Evolutionary conservation across 495 filamentous ascomycete genomes (phyloP), one percentile per base, ranked within the genome.

Genomic region (Neurospora tetrasperma): DNA sequence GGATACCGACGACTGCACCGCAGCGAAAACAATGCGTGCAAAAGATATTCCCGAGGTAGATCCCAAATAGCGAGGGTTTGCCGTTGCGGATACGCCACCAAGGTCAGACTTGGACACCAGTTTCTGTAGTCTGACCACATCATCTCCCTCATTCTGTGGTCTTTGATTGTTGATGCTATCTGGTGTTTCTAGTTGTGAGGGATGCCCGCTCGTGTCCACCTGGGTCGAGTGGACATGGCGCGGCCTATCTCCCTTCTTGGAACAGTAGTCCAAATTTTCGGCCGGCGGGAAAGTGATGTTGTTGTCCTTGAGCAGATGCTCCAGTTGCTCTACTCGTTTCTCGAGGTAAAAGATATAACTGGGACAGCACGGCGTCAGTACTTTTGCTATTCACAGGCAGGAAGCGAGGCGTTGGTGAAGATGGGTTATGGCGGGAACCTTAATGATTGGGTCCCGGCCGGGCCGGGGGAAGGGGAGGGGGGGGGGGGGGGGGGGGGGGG

Each of bases 271-370:
- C 75, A 97, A 92, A 70, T 94, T 88, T 59, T 93, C 89, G 11
- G 92, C 88, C 6, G 90, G 87, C 44, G 92, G 90, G 75, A 91
- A 95, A 23, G 88, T 76, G 72, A 98, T 88, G 46, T 87, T 84
- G 75, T 94, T 89, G 16, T 89, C 86, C 54, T 86, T 83, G 71
- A 97, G 85, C 70, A 95, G 84, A n/a, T 85, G 85, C 80, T 98
- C 95, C 12, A 98, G 87, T 79, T 95, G 93, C 48, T 89, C 86
- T 44, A 97, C 88, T 70, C 95, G 87, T 54, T 91, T 91, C 83
- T 98, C 95, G 42, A 98, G 88, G 78, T 97, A 97, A 83, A 91
- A 96, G 41, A 98, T 93, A 83, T 98, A 98, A 76, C 93, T 96
- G 72, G 71, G 31, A 40, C 70, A 66, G 27, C 27, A 31, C 23